Conservation (phyloP, 2,329 filamentous ascomycete species). For the Colletotrichum sp. region DNA sequence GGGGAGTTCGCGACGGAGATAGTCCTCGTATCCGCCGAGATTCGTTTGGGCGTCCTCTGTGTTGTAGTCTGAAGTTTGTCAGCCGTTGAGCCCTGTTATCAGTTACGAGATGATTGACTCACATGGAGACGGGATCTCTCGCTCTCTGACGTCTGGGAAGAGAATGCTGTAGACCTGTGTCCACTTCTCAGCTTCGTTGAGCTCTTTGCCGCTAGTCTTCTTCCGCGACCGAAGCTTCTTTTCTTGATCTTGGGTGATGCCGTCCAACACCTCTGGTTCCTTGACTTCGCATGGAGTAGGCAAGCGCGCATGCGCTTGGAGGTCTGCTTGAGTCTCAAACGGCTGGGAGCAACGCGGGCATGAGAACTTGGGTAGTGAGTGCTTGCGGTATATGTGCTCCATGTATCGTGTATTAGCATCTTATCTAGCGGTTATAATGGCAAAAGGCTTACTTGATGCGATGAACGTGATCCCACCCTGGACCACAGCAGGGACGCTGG, state of each 20-base stretch:
- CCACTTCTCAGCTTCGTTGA: constrained; percentile 41
- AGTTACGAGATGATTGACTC: background rate
- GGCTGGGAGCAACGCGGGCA: constrained; percentile 40
- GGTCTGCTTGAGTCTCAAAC: constrained; percentile 34
- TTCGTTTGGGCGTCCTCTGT: constrained; percentile 24
- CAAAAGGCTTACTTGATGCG: constrained; percentile 37
- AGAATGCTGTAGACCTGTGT: constrained; percentile 37
- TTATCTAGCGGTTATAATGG: rapidly evolving
- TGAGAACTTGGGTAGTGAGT: constrained; percentile 30
- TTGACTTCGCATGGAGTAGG: constrained; percentile 25
- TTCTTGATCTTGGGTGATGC: constrained; percentile 39
- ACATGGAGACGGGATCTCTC: constrained; percentile 23
- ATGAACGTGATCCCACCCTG: constrained; percentile 41
- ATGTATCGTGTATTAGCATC: constrained; percentile 14
- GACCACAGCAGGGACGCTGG: constrained; percentile 37
- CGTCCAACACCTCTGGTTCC: constrained; percentile 31
- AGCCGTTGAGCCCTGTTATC: background rate
- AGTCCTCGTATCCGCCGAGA: constrained; percentile 27
- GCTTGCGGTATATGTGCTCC: constrained; percentile 42
- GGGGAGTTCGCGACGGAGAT: constrained; percentile 35
- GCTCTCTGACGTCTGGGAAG: constrained; percentile 32
- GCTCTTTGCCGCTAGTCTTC: constrained; percentile 31
- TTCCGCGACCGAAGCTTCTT: constrained; percentile 36
- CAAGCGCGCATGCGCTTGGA: constrained; percentile 34
- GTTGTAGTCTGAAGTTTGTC: constrained; percentile 33